phyloP scores from a whole-genome alignment of 768 basidiomycete genomes.

The Dendrothele bispora region DNA sequence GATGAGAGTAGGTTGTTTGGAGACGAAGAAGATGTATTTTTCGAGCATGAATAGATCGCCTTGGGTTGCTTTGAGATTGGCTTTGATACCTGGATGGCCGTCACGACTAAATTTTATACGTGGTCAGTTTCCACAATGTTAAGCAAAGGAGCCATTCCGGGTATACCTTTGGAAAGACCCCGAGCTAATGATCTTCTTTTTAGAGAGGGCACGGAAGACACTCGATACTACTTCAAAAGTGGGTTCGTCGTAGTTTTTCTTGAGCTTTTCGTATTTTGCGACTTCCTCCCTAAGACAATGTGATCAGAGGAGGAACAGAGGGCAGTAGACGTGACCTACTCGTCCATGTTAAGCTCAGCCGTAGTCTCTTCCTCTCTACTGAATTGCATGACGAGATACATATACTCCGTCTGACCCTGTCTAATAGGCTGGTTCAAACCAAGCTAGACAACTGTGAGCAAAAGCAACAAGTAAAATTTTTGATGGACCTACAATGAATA shows the following conservation, averaged over 20 bases:
- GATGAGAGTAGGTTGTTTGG: slow-evolving; percentile 90
- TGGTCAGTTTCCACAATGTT: too few relatives aligned
- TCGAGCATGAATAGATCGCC: slow-evolving; percentile 98
- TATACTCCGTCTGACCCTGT: slow-evolving; percentile 97
- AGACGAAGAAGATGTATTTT: slow-evolving; percentile 97
- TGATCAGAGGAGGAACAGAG: neutral
- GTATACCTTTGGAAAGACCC: slow-evolving; percentile 83
- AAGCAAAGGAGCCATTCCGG: slow-evolving; percentile 13
- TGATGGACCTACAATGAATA: slow-evolving; percentile 81
- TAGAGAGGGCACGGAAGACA: slow-evolving; percentile 87
- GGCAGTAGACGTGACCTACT: slow-evolving; percentile 43
- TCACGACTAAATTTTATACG: slow-evolving; percentile 55
- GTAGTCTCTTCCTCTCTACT: slow-evolving; percentile 97
- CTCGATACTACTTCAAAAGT: slow-evolving; percentile 94
- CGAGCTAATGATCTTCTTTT: slow-evolving; percentile 88
- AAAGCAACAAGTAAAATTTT: neutral
- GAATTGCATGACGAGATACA: slow-evolving; percentile 98
- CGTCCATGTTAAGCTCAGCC: slow-evolving; percentile 88
- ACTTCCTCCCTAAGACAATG: slow-evolving; percentile 62
- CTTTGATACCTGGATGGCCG: slow-evolving; percentile 94
- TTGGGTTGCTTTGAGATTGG: slow-evolving; percentile 94
- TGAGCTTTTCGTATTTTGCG: slow-evolving; percentile 76
- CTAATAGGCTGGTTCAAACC: slow-evolving; percentile 91
- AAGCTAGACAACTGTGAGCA: slow-evolving; percentile 48
- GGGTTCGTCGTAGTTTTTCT: slow-evolving; percentile 93